These are phyloP conservation scores for Trichoderma gamsii DNA, from an alignment of 495 filamentous ascomycete species.

Conservation along the genomic window DNA sequence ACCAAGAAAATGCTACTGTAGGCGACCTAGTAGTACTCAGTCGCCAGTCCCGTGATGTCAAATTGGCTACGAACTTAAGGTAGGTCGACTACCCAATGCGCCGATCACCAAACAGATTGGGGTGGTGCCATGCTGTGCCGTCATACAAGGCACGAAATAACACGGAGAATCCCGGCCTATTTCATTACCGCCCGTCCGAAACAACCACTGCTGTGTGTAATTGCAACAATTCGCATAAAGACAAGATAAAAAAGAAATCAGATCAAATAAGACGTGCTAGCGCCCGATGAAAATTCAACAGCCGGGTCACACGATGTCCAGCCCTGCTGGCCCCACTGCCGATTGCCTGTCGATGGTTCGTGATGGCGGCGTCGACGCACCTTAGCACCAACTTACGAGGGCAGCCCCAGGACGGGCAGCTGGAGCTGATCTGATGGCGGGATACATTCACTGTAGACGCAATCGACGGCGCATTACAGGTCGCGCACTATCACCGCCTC, in stretches of 20 bases:
- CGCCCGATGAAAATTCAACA: background rate
- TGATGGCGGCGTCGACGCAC: background rate
- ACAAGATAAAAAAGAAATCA: background rate
- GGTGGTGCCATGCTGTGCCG: background rate
- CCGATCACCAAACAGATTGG: background rate
- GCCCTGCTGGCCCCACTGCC: slow-evolving; percentile 7
- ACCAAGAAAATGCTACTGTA: no score
- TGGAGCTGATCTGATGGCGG: no score
- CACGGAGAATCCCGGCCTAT: no score
- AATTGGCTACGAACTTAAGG: no score
- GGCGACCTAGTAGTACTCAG: no score
- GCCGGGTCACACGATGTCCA: slow-evolving; percentile 2
- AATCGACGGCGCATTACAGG: background rate
- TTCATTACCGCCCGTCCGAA: no score
- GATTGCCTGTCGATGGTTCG: slow-evolving; percentile 13
- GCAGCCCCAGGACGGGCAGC: background rate
- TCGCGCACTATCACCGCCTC: background rate
- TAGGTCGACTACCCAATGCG: background rate
- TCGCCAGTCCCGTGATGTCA: no score
- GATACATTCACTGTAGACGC: no score
- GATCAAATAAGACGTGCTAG: background rate
- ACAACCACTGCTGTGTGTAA: no score
- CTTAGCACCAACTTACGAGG: slow-evolving; percentile 1
- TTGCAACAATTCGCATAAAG: background rate
- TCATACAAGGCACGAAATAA: no score